Evolutionary conservation across 2,329 filamentous ascomycete species (phyloP), one percentile per base, ranked within the genome.

Genomic region (Furcasterigmium sp.): DNA sequence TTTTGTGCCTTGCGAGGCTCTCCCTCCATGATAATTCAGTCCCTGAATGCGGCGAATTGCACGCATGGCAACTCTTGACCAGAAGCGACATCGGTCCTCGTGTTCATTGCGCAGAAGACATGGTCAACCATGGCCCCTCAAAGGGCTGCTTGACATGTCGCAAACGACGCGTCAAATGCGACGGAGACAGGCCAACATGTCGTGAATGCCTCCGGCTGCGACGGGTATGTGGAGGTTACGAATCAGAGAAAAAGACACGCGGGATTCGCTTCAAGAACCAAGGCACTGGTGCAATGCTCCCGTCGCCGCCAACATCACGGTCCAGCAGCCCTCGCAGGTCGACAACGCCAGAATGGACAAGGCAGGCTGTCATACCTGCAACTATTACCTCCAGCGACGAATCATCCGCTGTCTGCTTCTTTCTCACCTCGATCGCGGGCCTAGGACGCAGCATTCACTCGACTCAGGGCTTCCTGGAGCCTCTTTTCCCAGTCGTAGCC

Each of bases 91-190:
- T 34, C 35, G 25, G 28, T 29, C 46, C 38, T 43, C 37, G 29
- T 45, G 23, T 45, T 34, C 42, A 34, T 41, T 43, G 40, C 42
- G 36, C 47, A 37, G 34, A 38, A 44, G 36, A 41, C 42, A 50
- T 50, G 48, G 48, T 50, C 21, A 50, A 50, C 38, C 26, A 46
- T 41, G 48, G 48, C 38, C 46, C 43, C 26, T 50, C 48, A 39
- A 44, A 41, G 39, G 46, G 48, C 43, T 50, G 48, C 41, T 41
- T 17, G 43, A 50, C 48, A 42, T 50, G 48, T 42, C 43, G 44
- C 30, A 39, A 48, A 42, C 48, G 48, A 42, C 48, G 45, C 38
- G 48, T 50, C 43, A 50, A 46, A 42, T 50, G 48, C 38, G 48
- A 50, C 36, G 40, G 44, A 28, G 41, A 13, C 18, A 50, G 29